Conservation (phyloP, 139 green algal species). For the Diplosphaera chodatii region DNA sequence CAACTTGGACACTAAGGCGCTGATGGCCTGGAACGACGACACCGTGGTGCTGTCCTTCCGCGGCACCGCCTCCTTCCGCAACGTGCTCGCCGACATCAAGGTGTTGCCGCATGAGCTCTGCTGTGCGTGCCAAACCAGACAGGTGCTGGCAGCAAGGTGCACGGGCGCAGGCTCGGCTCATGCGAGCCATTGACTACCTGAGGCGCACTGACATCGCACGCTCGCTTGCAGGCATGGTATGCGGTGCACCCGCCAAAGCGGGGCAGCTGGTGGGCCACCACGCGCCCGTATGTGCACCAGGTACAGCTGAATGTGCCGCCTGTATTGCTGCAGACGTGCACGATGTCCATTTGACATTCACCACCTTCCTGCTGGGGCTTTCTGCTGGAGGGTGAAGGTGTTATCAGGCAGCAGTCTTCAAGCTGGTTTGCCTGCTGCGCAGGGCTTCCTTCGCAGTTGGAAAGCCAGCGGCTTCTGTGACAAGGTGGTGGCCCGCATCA, state of each 20-base stretch:
- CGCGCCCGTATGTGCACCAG: neutral
- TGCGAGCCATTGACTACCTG: too few relatives aligned
- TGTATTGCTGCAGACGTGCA: too few relatives aligned
- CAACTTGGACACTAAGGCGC: conserved; percentile 4
- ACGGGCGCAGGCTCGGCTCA: too few relatives aligned
- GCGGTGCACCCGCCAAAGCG: conserved; percentile 12
- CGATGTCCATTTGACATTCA: too few relatives aligned
- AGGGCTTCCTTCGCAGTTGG: neutral
- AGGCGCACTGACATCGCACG: too few relatives aligned
- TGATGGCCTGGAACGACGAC: conserved; percentile 3
- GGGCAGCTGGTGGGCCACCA: neutral
- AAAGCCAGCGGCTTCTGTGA: neutral
- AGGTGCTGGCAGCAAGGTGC: too few relatives aligned
- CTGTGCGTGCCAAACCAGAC: too few relatives aligned
- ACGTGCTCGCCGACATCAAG: neutral
- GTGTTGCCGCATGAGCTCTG: too few relatives aligned
- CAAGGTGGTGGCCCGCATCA: neutral
- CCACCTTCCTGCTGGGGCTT: too few relatives aligned
- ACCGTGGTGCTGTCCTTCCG: conserved; percentile 11
- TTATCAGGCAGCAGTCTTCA: too few relatives aligned
- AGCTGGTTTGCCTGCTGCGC: neutral
- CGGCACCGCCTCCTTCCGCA: conserved; percentile 7
- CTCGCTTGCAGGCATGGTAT: conserved; percentile 14
- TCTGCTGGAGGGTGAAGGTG: too few relatives aligned
- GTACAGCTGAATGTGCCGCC: too few relatives aligned